Evolutionary conservation across 495 filamentous ascomycete species (phyloP), one percentile per base, ranked within the genome.

Genomic region (Talaromyces trachyspermus): DNA sequence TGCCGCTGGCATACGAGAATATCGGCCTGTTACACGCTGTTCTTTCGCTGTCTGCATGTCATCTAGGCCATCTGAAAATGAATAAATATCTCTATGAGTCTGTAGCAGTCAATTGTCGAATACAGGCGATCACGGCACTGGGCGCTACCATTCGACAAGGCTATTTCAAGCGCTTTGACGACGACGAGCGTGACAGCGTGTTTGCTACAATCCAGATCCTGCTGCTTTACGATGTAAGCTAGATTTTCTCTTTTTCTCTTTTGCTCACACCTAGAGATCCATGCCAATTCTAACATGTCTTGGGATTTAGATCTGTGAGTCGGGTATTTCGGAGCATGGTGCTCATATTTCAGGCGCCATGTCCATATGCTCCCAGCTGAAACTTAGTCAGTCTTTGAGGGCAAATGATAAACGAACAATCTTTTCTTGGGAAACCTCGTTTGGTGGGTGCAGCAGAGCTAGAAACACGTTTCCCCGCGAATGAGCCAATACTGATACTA

Each of bases 261-360:
- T 25, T 7, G 5, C 18, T 6, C 12, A n/a, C 35, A 12, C 14
- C 14, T 17, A 20, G 11, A 5, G 14, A 43, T 9, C 40, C 52
- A 37, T 17, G 33, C 14, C n/a, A 49, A 39, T 25, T 9, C 24
- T 17, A 17, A 45, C 3, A n/a, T 38, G 7, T 29, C 25, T 23
- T 11, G 5, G 20, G 8, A 1, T 14, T 4, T 49, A 69, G 65
- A 67, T 69, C 7, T 57, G 53, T 15, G 65, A 67, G 53, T 54
- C 62, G 2, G 62, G 65, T 10, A 55, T 67, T 7, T 69, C 65
- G 2, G 55, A 50, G 1, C 63, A 69, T 38, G 65, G 65, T 1
- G 62, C 57, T 36, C 65, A 69, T 48, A 69, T 69, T 10, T 64
- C 63, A 2, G 65, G 65, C 9, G 65, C 63, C 0, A 56, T 69